phyloP scores from a whole-genome alignment of 1,139 yeast genomes.

The Yamadazyma pseudoaaseri region DNA sequence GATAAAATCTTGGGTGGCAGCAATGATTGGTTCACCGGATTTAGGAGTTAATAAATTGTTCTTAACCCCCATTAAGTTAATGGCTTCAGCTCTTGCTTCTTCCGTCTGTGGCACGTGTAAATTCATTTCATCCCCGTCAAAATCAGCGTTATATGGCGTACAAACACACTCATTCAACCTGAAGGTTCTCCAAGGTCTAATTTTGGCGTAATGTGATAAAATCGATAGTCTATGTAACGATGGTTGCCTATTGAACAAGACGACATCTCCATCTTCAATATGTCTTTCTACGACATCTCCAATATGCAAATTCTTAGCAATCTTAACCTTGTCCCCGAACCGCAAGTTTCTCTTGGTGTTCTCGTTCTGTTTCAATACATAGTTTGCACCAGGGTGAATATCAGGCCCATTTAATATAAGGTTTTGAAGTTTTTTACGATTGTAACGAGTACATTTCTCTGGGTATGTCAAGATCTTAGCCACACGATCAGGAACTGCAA shows the following conservation, averaged over 20 bases:
- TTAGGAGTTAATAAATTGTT: conserved; percentile 92
- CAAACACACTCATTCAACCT: conserved; percentile 98
- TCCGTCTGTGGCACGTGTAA: conserved; percentile 98
- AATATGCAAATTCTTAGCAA: conserved; percentile 72
- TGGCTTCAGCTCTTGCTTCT: conserved; percentile 98
- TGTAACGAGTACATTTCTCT: conserved; percentile 88
- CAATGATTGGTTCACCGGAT: conserved; percentile 98
- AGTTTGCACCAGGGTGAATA: conserved; percentile 95
- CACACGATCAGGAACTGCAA: conserved; percentile 96
- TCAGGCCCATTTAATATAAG: conserved; percentile 84
- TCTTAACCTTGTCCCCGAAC: conserved; percentile 78
- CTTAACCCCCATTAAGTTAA: conserved; percentile 96
- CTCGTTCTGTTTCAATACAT: conserved; percentile 78
- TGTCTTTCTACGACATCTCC: conserved; percentile 99
- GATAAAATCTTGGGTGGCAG: conserved; percentile 99
- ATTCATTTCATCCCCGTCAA: conserved; percentile 99
- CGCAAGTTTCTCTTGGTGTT: conserved; percentile 83
- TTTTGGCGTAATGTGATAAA: conserved; percentile 91
- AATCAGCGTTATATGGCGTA: conserved; percentile 98
- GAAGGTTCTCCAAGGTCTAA: conserved; percentile 98
- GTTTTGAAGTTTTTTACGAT: conserved; percentile 69
- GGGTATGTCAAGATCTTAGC: conserved; percentile 97
- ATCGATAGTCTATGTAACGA: conserved; percentile 93
- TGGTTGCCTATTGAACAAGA: conserved; percentile 95
- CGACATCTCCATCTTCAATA: conserved; percentile 95